Evolutionary conservation across 805 yeast genomes (phyloP), one percentile per base, ranked within the genome.

Genomic region (Metschnikowia arizonensis): DNA sequence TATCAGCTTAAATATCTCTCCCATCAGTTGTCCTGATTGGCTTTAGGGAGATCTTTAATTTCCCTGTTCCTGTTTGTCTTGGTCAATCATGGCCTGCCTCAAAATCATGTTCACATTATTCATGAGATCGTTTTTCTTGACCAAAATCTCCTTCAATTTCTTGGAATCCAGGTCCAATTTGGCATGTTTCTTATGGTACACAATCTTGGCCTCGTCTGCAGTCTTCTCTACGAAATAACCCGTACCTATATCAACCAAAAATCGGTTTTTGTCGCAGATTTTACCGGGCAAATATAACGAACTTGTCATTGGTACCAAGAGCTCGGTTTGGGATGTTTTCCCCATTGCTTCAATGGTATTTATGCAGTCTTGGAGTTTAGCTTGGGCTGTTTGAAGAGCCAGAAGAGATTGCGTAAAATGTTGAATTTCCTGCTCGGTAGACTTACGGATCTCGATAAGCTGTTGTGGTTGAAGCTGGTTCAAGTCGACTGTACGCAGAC

Each of bases 221-320:
- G 64, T 64, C 65, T 93, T 93, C 60, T 88, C 96, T 14, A 89
- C 90, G 61, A 78, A 93, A 62, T 93, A 93, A 2, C 98, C 98
- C 0, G 99, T 93, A 29, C 99, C 99, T 21, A 93, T 83, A 61
- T 93, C 99, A 8, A 93, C 96, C 61, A 93, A 72, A 57, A 84
- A 93, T 47, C 76, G 81, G 48, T 82, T 76, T 42, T 76, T 76
- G 47, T 84, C 79, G 35, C 74, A 72, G 42, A 87, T 75, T 44
- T 72, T 77, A 2, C 98, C 99, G 3, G 97, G 96, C 23, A 93
- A 84, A 55, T 93, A 93, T 33, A 93, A 69, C 0, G 97, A 88
- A 15, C 89, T 75, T 0, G 98, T 88, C 49, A 95, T 73, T 5
- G 99, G 99, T 1, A 93, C 88, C 50, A 93, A 69, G 17, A 91